Conservation (phyloP, 2,329 filamentous ascomycete genomes). For the Penicillium sp. region DNA sequence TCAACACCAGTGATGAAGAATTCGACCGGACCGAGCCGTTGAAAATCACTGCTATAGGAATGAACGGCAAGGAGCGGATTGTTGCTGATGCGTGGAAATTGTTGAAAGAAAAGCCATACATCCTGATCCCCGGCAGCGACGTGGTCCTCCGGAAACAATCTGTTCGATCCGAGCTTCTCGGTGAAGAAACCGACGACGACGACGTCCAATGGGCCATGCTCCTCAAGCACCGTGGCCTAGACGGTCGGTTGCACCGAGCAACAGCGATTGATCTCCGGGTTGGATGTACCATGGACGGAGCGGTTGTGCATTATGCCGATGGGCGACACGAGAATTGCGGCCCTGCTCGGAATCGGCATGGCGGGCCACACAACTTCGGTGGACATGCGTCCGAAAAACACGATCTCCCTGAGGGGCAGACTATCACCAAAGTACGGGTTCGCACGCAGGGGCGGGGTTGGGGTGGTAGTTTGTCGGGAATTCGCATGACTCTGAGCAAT, state of each 20-base stretch:
- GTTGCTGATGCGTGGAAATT: slow-evolving; percentile 37
- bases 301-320: slow-evolving; percentile 48
- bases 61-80: slow-evolving; percentile 43
- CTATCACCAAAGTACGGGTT: slow-evolving; percentile 35
- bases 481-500: slow-evolving; percentile 21
- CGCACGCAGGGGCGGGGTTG: slow-evolving; percentile 3
- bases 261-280: slow-evolving; percentile 48
- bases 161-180: slow-evolving; percentile 8
- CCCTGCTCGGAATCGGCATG: slow-evolving; percentile 24
- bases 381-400: slow-evolving; percentile 22
- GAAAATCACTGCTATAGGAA: slow-evolving; percentile 35
- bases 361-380: slow-evolving; percentile 30
- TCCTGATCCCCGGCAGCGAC: slow-evolving; percentile 42
- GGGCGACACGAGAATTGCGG: slow-evolving; percentile 47
- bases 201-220: slow-evolving; percentile 20
- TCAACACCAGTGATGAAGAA: slow-evolving; percentile 8
- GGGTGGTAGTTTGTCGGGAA: slow-evolving; percentile 11
- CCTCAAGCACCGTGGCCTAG: slow-evolving; percentile 4
- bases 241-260: slow-evolving; percentile 29
- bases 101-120: slow-evolving; percentile 29
- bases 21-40: slow-evolving; percentile 33
- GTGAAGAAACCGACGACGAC: slow-evolving; percentile 11
- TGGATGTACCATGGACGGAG: slow-evolving; percentile 47
- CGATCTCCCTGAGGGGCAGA: slow-evolving; percentile 19
- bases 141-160: slow-evolving; percentile 43